A percentile compares a stretch with the other conserved stretches of the same genome.
Evolutionary conservation across 2,329 filamentous ascomycete genomes (phyloP).

Genomic region (Microdochium nivale): DNA sequence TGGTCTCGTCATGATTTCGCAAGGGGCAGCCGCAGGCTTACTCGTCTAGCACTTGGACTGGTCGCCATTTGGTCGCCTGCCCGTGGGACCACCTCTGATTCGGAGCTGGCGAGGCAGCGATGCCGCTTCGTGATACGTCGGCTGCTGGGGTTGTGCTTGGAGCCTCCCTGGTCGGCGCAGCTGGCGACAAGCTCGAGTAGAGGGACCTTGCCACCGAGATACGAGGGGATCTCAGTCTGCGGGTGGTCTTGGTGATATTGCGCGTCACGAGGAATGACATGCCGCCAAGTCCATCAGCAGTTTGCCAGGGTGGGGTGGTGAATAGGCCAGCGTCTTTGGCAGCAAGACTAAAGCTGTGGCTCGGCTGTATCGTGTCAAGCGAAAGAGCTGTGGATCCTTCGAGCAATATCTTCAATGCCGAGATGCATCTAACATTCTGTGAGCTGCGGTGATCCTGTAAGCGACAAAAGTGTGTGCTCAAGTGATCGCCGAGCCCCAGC

Average conservation of each 20-base stretch:
- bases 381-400: not conserved
- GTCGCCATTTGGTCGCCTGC: slow-evolving; percentile 44
- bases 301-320: slow-evolving; percentile 3
- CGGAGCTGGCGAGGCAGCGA: slow-evolving; percentile 9
- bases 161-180: not conserved
- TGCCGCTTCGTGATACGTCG: not conserved
- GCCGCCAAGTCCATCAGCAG: slow-evolving; percentile 23
- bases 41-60: slow-evolving; percentile 57
- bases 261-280: slow-evolving; percentile 38
- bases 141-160: not conserved
- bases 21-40: slow-evolving; percentile 24
- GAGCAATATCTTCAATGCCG: too few relatives aligned
- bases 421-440: too few relatives aligned
- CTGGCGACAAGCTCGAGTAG: not conserved
- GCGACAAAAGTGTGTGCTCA: too few relatives aligned
- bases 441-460: too few relatives aligned
- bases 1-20: slow-evolving; percentile 2
- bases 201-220: not conserved
- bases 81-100: slow-evolving; percentile 14
- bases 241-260: slow-evolving; percentile 28
- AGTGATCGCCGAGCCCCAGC: too few relatives aligned
- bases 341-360: not conserved
- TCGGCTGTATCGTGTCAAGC: too few relatives aligned
- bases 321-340: not conserved
- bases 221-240: slow-evolving; percentile 3